Evolutionary conservation across 1,284 basidiomycete genomes (phyloP).

Genomic region (Phellinidium pouzarii): DNA sequence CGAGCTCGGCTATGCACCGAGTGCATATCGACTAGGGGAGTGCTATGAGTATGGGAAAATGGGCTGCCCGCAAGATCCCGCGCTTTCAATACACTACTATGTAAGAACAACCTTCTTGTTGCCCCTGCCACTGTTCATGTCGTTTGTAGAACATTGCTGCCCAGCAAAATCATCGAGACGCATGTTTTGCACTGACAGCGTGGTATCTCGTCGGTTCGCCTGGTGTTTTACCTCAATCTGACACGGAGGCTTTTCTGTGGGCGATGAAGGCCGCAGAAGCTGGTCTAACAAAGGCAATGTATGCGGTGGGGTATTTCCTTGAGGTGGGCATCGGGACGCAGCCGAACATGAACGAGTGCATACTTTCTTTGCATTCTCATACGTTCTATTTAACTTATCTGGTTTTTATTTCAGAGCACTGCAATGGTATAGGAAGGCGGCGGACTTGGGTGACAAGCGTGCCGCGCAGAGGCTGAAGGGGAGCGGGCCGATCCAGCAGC

Average conservation of each 20-base stretch:
- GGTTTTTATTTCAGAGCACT: conserved; percentile 45
- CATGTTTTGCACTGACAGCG: conserved; percentile 95
- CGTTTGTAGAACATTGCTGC: conserved; percentile 85
- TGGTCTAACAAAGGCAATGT: conserved; percentile 91
- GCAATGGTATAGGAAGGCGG: conserved; percentile 83
- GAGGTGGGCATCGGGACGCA: conserved; percentile 87
- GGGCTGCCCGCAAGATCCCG: conserved; percentile 97
- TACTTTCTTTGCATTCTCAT: conserved; percentile 18
- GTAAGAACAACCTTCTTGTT: conserved; percentile 39
- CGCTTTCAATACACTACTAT: conserved; percentile 97
- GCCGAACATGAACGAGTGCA: conserved; percentile 62
- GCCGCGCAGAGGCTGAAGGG: conserved; percentile 81
- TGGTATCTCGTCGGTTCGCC: conserved; percentile 99
- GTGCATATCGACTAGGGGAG: conserved; percentile 93
- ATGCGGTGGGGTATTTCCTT: conserved; percentile 95
- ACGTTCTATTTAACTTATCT: neutral
- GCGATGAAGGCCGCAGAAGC: conserved; percentile 85
- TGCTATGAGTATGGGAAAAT: conserved; percentile 99
- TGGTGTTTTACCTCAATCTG: conserved; percentile 94
- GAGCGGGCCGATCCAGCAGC: conserved; percentile 34
- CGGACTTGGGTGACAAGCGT: conserved; percentile 93
- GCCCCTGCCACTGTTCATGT: conserved; percentile 11
- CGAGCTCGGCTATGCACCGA: conserved; percentile 94
- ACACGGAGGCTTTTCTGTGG: conserved; percentile 97
- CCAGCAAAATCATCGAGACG: conserved; percentile 94